Conservation (phyloP, 2,329 filamentous ascomycete genomes). For the Penicillium sp. region DNA sequence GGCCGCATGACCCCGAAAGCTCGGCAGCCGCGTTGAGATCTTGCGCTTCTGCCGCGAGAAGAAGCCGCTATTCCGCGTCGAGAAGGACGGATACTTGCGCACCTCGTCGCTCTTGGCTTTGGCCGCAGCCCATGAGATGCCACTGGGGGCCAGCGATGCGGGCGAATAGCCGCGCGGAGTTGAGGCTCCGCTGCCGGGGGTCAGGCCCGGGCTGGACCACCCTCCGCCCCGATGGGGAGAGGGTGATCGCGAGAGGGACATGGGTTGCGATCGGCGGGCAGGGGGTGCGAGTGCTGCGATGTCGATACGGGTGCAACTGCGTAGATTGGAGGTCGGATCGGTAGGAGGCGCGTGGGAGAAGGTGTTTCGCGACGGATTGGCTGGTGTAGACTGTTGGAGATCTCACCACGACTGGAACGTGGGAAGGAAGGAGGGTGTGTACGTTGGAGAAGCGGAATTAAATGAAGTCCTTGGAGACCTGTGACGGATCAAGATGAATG, state of each 20-base stretch:
- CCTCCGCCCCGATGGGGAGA: conserved; percentile 82
- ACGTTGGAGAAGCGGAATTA: conserved; percentile 4
- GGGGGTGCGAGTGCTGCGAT: background rate
- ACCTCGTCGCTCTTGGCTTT: conserved; percentile 75
- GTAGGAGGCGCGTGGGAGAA: background rate
- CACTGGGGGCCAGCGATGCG: conserved; percentile 25
- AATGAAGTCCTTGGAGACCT: conserved; percentile 1
- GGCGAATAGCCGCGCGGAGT: conserved; percentile 58
- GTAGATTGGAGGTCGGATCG: background rate
- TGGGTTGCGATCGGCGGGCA: conserved; percentile 59
- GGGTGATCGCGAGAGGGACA: conserved; percentile 86
- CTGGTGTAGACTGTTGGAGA: conserved; percentile 9
- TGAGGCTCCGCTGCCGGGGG: conserved; percentile 69
- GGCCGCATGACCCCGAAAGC: conserved; percentile 58
- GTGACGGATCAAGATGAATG: conserved; percentile 12
- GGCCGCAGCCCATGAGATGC: conserved; percentile 78
- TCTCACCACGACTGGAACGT: conserved; percentile 17
- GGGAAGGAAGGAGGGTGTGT: conserved; percentile 14
- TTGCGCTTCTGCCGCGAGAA: conserved; percentile 81
- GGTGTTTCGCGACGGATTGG: background rate
- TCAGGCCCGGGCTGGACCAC: conserved; percentile 82
- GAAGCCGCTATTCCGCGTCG: conserved; percentile 81
- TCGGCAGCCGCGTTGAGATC: conserved; percentile 76
- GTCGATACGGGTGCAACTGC: background rate
- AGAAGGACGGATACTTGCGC: conserved; percentile 75